These are phyloP conservation scores for Barnettozyma sp. DNA, from an alignment of 805 yeast species.

Conservation along the genomic window DNA sequence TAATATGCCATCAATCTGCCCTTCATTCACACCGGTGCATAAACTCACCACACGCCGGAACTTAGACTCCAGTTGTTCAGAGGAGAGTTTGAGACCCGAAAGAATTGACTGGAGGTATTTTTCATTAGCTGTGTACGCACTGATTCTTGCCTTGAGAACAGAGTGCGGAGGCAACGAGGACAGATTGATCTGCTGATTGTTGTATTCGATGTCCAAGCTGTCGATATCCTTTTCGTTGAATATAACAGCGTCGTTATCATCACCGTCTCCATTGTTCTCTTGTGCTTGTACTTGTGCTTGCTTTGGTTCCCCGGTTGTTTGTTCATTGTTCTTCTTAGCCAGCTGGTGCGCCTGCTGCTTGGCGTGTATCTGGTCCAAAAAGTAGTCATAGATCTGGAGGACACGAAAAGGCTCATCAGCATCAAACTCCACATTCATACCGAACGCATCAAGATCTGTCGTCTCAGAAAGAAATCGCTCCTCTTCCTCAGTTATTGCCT, in stretches of 20 bases:
- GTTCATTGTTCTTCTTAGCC: no score
- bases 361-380: conserved; percentile 33
- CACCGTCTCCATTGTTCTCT: conserved; percentile 3
- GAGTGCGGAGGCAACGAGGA: conserved; percentile 29
- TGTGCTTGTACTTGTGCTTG: no score
- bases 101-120: conserved; percentile 46
- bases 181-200: conserved; percentile 19
- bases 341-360: conserved; percentile 3
- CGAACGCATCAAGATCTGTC: conserved; percentile 32
- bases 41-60: conserved; percentile 83
- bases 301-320: no score
- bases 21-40: conserved; percentile 82
- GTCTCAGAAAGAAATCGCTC: conserved; percentile 40
- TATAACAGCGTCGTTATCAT: conserved; percentile 4
- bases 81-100: conserved; percentile 43
- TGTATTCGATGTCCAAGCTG: conserved; percentile 8
- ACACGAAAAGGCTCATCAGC: conserved; percentile 91
- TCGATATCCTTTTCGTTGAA: conserved; percentile 10
- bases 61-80: conserved; percentile 58
- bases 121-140: conserved; percentile 73
- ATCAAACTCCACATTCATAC: conserved; percentile 54
- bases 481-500: conserved; percentile 60
- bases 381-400: conserved; percentile 47
- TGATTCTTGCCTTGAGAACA: conserved; percentile 67
- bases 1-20: conserved; percentile 70